Evolutionary conservation across 257 asterid species (phyloP).

Genomic region (Capsicum baccatum): DNA sequence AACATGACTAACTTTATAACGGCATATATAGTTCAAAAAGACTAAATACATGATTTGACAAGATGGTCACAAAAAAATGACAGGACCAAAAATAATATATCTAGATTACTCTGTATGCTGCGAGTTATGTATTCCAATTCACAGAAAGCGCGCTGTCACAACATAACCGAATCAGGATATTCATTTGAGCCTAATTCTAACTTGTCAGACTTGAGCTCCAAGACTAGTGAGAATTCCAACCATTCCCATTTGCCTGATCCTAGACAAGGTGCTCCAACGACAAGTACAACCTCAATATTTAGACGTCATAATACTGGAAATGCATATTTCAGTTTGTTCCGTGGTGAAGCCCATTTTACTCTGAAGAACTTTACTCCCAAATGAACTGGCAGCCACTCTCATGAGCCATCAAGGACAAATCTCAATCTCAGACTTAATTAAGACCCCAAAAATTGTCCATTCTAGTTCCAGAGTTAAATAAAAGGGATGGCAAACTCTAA

Average conservation of each 20-base stretch:
- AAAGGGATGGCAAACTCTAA: neutral
- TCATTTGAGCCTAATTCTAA: neutral
- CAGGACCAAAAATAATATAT: neutral
- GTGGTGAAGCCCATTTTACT: neutral
- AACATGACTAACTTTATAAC: conserved; percentile 24
- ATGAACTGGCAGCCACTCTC: neutral
- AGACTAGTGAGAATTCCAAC: neutral
- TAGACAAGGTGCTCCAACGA: neutral
- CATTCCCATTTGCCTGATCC: neutral
- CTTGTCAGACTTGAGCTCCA: conserved; percentile 1
- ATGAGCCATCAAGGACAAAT: neutral
- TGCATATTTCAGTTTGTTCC: neutral
- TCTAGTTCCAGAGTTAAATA: neutral
- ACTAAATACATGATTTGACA: neutral
- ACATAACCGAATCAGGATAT: neutral
- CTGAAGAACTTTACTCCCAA: neutral
- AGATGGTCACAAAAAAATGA: neutral
- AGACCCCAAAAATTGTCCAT: neutral
- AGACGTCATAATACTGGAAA: neutral
- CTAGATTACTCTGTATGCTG: neutral
- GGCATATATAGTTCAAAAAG: neutral
- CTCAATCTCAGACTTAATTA: conserved; percentile 21
- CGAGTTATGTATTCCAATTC: neutral
- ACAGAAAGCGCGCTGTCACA: neutral
- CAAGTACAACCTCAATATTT: neutral